Evolutionary conservation across 2,329 filamentous ascomycete species (phyloP), one percentile per base, ranked within the genome.

Genomic region (Colletotrichum brevisporum): DNA sequence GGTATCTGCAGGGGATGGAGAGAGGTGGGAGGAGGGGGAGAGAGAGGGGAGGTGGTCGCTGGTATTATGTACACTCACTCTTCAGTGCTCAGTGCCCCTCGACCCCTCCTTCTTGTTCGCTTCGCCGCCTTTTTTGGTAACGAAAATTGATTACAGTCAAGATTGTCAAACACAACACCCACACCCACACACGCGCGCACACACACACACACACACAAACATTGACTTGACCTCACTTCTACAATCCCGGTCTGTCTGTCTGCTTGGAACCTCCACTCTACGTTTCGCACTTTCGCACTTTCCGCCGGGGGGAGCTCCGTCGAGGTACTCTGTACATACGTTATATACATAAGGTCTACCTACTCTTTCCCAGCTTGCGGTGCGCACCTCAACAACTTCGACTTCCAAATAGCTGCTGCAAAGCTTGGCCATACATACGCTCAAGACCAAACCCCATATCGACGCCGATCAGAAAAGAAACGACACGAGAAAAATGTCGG

Each of bases 401-500:
- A 16, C 45, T 10, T 10, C 18, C 18, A 15, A 43, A 43, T 12
- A 8, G 41, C 31, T 36, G 31, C 31, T 36, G 15, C 4, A 43
- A 43, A 43, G 41, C 41, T 43, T 43, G 41, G 16, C 31, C 31
- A 36, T 3, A 36, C 31, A 10, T 36, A 4, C 31, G 31, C 31
- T 6, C 31, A 36, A 36, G 31, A 36, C 31, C 31, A 10, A 36
- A 36, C 8, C 31, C 31, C 31, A 12, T 36, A 36, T 10, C 5
- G 31, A 36, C 31, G 3, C 31, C 41, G 41, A 43, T 12, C 10
- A 43, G 41, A 43, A n/a, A n/a, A n/a, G 41, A 43, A 43, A n/a
- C 10, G 16, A n/a, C 13, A 43, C 41, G 31, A 36, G 31, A 27
- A 64, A 47, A 27, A 80, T 79, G 78, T 75, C 80, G 26, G 77